Base-by-base conservation (phyloP, 257 asterid species). In the Solanum commersonii region DNA sequence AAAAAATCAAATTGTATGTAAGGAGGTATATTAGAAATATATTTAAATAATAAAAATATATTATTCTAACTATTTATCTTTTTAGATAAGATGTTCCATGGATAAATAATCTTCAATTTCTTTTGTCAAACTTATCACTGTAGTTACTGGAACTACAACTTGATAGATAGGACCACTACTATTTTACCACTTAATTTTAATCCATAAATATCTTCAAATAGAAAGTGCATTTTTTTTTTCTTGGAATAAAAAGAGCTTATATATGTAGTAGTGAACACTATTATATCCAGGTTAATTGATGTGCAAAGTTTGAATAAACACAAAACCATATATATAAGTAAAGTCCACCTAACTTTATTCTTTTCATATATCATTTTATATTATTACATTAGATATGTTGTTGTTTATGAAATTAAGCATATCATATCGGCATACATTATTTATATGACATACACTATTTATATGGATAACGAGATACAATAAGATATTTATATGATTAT, bases 351-450 rank as follows among this genome's bases (percentile, higher is more conserved):
- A 63, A 63, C 1, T 22, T 22, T 4, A 63, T 63, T 4, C 14
- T 23, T 63, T 59, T 59, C 67, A 8, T 3, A 59, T 1, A n/a
- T n/a, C 7, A 23, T 23, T n/a, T 5, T 63, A n/a, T 23, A n/a
- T 8, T 10, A 63, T n/a, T 63, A 23, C 6, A n/a, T 10, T 63
- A 60, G 12, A 59, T 10, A 63, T 2, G 8, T 23, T 23, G 3
- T 63, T 63, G 3, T 63, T 68, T 27, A 5, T 13, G 37, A 27
- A 27, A 27, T 13, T 68, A 29, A 68, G 74, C 1, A 29, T 68
- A 12, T 0, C 1, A 23, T 4, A 9, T 0, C 4, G 0, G 7
- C 22, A 15, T 5, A 49, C 3, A 49, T 1, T 23, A 12, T 67
- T 67, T 11, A 16, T 27, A 12, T 67, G 5, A 2, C 9, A 52